Evolutionary conservation across 2,329 filamentous ascomycete genomes (phyloP).

Genomic region (Diaporthe helianthi): DNA sequence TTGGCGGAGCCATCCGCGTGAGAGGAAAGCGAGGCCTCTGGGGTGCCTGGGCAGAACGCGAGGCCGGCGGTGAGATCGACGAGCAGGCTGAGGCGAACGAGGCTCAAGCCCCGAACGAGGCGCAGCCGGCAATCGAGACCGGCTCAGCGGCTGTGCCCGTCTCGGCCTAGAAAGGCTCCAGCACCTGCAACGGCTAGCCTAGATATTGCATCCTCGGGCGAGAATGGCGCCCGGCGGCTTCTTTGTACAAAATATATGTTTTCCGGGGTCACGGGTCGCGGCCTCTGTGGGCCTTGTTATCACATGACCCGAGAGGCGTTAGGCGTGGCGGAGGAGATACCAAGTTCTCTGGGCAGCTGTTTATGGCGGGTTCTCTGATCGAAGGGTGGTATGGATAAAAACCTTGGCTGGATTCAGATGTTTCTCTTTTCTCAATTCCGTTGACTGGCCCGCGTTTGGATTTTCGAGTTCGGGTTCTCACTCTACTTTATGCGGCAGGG

Average conservation of each 20-base stretch:
- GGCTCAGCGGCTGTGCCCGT: slow-evolving; percentile 33
- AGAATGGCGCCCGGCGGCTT: slow-evolving; percentile 12
- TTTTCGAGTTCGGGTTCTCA: not conserved
- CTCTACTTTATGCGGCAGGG: slow-evolving; percentile 9
- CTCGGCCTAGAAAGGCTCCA: slow-evolving; percentile 26
- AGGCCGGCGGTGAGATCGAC: slow-evolving; percentile 69
- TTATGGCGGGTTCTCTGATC: slow-evolving; percentile 13
- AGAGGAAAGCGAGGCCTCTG: slow-evolving; percentile 94
- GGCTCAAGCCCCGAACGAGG: slow-evolving; percentile 38
- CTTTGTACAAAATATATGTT: slow-evolving; percentile 32
- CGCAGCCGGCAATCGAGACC: slow-evolving; percentile 43
- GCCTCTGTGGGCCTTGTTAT: slow-evolving; percentile 21
- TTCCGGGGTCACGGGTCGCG: slow-evolving; percentile 14
- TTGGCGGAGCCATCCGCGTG: slow-evolving; percentile 83
- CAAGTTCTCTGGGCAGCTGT: slow-evolving; percentile 24
- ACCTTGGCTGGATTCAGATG: slow-evolving; percentile 11
- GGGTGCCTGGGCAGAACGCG: slow-evolving; percentile 91
- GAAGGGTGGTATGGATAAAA: slow-evolving; percentile 16
- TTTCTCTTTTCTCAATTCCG: not conserved
- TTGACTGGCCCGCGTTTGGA: not conserved
- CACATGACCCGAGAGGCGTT: slow-evolving; percentile 35
- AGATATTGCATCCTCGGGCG: slow-evolving; percentile 7
- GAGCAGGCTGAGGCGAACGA: slow-evolving; percentile 51
- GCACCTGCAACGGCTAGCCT: not conserved
- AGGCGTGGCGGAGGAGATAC: slow-evolving; percentile 32